phyloP scores from a whole-genome alignment of 2,329 filamentous ascomycete species.

The Alternaria ventricosa region DNA sequence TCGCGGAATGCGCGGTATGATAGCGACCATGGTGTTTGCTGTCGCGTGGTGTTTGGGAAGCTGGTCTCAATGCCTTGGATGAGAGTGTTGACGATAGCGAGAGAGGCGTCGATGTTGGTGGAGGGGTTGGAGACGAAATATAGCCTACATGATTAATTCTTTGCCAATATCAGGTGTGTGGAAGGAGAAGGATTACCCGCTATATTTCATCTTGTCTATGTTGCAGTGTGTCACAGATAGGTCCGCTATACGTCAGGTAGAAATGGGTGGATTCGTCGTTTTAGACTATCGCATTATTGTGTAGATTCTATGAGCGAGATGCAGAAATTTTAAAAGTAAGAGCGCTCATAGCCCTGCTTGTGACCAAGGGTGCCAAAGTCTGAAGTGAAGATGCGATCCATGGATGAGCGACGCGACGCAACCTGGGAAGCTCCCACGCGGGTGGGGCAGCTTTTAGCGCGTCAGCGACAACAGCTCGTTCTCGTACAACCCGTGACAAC shows the following conservation, averaged over 20 bases:
- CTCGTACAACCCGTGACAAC: background rate
- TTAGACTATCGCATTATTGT: background rate
- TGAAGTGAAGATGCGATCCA: background rate
- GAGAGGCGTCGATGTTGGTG: slow-evolving; percentile 30
- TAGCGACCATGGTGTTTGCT: slow-evolving; percentile 34
- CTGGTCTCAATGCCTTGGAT: slow-evolving; percentile 36
- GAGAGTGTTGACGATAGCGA: slow-evolving; percentile 28
- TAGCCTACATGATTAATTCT: slow-evolving; percentile 26
- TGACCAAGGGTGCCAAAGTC: background rate
- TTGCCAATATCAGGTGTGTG: background rate
- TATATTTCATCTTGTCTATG: slow-evolving; percentile 24
- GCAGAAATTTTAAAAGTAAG: background rate
- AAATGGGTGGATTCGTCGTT: background rate
- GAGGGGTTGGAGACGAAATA: slow-evolving; percentile 42
- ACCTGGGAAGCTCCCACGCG: background rate
- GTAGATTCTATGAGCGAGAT: background rate
- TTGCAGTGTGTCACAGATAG: background rate
- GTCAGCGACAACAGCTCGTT: background rate
- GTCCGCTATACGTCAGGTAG: background rate
- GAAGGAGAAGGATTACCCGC: slow-evolving; percentile 15
- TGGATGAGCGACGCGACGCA: background rate
- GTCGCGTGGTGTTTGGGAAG: slow-evolving; percentile 29
- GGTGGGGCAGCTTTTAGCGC: background rate
- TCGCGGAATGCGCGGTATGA: slow-evolving; percentile 45
- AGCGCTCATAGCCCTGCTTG: background rate